Percentiles rank a stretch among this genome's conserved stretches.
Evolutionary conservation across 2,329 filamentous ascomycete genomes (phyloP).

Genomic region (Trichoderma guizhouense): DNA sequence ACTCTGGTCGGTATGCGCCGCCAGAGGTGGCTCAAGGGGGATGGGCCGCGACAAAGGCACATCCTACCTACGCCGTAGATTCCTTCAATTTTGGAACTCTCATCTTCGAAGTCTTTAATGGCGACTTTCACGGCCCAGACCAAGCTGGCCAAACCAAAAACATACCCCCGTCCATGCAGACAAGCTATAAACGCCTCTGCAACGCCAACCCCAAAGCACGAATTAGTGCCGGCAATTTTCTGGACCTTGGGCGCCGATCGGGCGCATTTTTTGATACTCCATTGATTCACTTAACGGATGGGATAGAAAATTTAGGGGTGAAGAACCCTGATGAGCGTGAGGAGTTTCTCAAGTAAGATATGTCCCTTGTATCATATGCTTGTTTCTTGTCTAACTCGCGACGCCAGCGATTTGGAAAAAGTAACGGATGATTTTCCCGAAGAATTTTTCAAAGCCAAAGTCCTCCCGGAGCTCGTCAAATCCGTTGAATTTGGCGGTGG

Average conservation of each 20-base stretch:
- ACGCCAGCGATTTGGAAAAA: conserved; percentile 66
- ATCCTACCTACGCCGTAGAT: conserved; percentile 77
- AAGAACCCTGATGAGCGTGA: conserved; percentile 84
- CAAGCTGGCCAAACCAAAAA: conserved; percentile 82
- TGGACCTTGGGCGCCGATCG: conserved; percentile 79
- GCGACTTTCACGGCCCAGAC: conserved; percentile 70
- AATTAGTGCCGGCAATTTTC: conserved; percentile 77
- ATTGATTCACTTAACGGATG: conserved; percentile 86
- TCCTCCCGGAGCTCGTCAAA: conserved; percentile 92
- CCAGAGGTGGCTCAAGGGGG: conserved; percentile 82
- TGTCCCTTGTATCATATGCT: conserved; percentile 29
- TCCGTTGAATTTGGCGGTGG: conserved; percentile 98
- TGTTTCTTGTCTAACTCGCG: conserved; percentile 35
- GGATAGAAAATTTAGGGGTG: conserved; percentile 86
- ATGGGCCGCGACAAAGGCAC: conserved; percentile 88
- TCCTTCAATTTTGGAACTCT: conserved; percentile 82
- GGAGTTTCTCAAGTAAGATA: conserved; percentile 65
- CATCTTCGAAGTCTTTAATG: conserved; percentile 90
- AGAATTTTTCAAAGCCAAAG: conserved; percentile 97
- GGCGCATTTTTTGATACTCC: conserved; percentile 92
- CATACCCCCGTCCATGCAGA: conserved; percentile 83
- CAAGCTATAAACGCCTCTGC: conserved; percentile 83
- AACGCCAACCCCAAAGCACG: conserved; percentile 87
- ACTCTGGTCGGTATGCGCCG: conserved; percentile 77
- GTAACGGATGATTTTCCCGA: conserved; percentile 93